A percentile compares a stretch with the other conserved stretches of the same genome.
Conservation (phyloP, 352 stramenopile species). For the Stramenopiles sp. region DNA sequence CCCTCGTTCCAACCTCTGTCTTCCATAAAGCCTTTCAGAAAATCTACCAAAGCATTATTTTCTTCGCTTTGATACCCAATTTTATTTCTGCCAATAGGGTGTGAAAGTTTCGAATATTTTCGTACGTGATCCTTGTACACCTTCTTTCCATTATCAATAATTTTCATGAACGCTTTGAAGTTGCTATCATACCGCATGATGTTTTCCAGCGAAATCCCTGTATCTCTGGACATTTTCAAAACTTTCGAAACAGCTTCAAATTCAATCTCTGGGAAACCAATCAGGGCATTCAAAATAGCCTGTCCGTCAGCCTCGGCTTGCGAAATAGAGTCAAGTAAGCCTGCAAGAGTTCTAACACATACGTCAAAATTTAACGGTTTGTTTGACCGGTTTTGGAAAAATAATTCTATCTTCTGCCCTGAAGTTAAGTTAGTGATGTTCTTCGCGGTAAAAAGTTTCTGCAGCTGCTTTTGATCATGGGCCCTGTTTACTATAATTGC, state of each 20-base stretch:
- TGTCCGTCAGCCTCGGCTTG: background rate
- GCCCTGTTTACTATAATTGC: background rate
- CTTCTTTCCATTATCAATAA: background rate
- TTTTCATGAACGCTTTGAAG: background rate
- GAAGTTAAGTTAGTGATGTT: background rate
- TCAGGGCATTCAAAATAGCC: background rate
- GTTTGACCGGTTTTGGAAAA: background rate
- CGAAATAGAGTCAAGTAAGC: background rate
- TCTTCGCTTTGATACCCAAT: background rate
- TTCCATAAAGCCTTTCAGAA: background rate
- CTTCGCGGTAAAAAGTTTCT: background rate
- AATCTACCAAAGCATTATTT: background rate
- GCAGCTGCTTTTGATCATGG: background rate
- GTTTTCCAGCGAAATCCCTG: background rate
- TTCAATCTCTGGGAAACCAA: background rate
- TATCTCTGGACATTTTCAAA: background rate
- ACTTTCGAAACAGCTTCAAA: background rate
- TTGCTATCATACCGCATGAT: background rate
- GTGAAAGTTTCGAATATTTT: background rate
- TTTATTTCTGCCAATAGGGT: background rate
- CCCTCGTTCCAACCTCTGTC: background rate
- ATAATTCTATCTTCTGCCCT: background rate
- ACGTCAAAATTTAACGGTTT: background rate
- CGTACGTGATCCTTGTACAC: background rate
- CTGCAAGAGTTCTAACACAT: background rate